Conservation (phyloP, 2,329 filamentous ascomycete genomes). For the Penicillium sp. region DNA sequence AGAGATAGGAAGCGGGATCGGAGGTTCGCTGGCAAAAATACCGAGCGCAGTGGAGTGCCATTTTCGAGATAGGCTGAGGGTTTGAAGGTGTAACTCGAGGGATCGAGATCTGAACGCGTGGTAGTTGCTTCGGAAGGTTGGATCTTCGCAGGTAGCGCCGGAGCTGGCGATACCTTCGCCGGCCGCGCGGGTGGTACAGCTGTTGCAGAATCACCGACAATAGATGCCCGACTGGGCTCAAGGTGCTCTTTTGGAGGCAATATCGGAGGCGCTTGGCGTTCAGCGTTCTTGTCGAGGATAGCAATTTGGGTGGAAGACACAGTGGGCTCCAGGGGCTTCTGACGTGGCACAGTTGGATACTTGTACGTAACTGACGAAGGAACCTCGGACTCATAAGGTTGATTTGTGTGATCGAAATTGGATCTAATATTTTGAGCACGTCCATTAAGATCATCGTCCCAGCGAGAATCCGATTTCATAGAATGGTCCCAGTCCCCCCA, state of each 20-base stretch:
- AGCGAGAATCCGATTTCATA: slow-evolving; percentile 32
- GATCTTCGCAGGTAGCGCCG: slow-evolving; percentile 28
- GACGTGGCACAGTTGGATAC: slow-evolving; percentile 45
- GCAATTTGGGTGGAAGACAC: slow-evolving; percentile 20
- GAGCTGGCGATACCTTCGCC: slow-evolving; percentile 24
- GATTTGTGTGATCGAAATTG: slow-evolving; percentile 32
- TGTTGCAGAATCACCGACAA: slow-evolving; percentile 14
- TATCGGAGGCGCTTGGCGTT: slow-evolving; percentile 31
- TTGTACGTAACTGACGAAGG: slow-evolving; percentile 33
- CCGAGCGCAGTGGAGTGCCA: slow-evolving; percentile 76
- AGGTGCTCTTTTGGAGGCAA: slow-evolving; percentile 41
- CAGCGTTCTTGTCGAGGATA: slow-evolving; percentile 14
- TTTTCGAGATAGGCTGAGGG: slow-evolving; percentile 88
- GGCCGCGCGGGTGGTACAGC: slow-evolving; percentile 22
- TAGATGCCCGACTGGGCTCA: slow-evolving; percentile 11
- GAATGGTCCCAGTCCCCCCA: slow-evolving; percentile 55
- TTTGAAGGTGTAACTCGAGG: slow-evolving; percentile 69
- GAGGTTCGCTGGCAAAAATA: slow-evolving; percentile 79
- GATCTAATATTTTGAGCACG: slow-evolving; percentile 53
- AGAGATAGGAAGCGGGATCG: slow-evolving; percentile 71
- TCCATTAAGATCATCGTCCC: slow-evolving; percentile 47
- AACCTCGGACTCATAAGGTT: slow-evolving; percentile 11
- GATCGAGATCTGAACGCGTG: slow-evolving; percentile 33
- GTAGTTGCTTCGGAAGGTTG: slow-evolving; percentile 9
- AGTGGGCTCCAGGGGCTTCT: slow-evolving; percentile 28